A percentile compares a stretch with the other conserved stretches of the same genome.
These are phyloP conservation scores for Halteria grandinella DNA, from an alignment of 73 alveolate species.

Conservation along the genomic window DNA sequence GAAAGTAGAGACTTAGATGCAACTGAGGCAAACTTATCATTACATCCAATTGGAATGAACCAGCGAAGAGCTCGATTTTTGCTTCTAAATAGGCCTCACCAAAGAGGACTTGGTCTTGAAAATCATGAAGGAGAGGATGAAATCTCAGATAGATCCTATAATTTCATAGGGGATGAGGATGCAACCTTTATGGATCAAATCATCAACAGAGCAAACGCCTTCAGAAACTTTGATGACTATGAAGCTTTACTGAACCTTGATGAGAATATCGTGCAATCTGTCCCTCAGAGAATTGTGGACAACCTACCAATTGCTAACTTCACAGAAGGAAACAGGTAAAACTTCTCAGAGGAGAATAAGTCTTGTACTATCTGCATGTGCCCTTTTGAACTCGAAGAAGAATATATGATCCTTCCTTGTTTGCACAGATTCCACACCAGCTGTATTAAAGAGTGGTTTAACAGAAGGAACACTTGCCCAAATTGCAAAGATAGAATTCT, in stretches of 20 bases:
- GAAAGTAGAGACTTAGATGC: too few relatives aligned
- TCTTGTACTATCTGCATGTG: slow-evolving; percentile 76
- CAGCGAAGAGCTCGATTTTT: too few relatives aligned
- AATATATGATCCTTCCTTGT: slow-evolving; percentile 71
- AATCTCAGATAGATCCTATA: too few relatives aligned
- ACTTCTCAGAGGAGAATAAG: slow-evolving; percentile 71
- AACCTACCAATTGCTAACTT: slow-evolving; percentile 10
- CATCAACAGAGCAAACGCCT: too few relatives aligned
- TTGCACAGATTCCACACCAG: slow-evolving; percentile 74
- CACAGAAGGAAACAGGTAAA: slow-evolving; percentile 41
- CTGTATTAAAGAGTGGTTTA: slow-evolving; percentile 75
- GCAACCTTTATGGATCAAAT: too few relatives aligned
- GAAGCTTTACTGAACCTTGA: slow-evolving; percentile 38
- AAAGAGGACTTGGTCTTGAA: too few relatives aligned
- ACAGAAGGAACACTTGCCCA: slow-evolving; percentile 68
- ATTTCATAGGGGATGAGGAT: too few relatives aligned
- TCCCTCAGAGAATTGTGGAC: slow-evolving; percentile 6
- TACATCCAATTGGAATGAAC: too few relatives aligned
- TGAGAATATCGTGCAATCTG: slow-evolving; percentile 37
- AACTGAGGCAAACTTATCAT: too few relatives aligned
- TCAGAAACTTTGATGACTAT: slow-evolving; percentile 39
- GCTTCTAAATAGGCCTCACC: too few relatives aligned
- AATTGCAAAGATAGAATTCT: slow-evolving; percentile 59
- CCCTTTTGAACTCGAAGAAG: slow-evolving; percentile 53
- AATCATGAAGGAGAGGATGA: too few relatives aligned